phyloP scores from a whole-genome alignment of 352 stramenopile species.

The Plasmopara viticola region DNA sequence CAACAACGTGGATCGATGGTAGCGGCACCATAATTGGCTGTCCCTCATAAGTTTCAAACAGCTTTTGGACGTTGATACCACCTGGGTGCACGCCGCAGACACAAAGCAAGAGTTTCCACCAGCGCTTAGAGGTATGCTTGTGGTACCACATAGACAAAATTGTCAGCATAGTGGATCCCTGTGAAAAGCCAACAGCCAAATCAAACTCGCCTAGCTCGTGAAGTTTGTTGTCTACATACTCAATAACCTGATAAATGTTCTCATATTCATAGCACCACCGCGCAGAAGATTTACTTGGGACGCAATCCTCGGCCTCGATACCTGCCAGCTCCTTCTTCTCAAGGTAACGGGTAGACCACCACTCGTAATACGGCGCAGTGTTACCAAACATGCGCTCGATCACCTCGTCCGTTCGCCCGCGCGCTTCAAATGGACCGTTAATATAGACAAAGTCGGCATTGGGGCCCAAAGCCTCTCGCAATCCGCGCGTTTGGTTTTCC shows the following conservation, averaged over 20 bases:
- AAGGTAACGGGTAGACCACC: slow-evolving; percentile 42
- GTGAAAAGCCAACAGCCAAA: slow-evolving; percentile 70
- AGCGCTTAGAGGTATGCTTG: slow-evolving; percentile 29
- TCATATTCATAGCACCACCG: slow-evolving; percentile 32
- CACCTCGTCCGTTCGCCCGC: slow-evolving; percentile 45
- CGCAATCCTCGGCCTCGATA: slow-evolving; percentile 24
- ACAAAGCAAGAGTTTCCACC: slow-evolving; percentile 52
- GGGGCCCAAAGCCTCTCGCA: slow-evolving; percentile 52
- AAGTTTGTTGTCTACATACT: slow-evolving; percentile 56
- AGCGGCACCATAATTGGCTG: slow-evolving; percentile 35
- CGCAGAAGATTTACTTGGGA: slow-evolving; percentile 17
- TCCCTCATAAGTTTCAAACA: slow-evolving; percentile 41
- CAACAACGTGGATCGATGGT: slow-evolving; percentile 53
- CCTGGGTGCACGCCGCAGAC: slow-evolving; percentile 34
- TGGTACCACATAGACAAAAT: slow-evolving; percentile 55
- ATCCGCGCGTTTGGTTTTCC: slow-evolving; percentile 49
- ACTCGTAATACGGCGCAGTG: slow-evolving; percentile 72
- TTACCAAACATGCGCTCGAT: slow-evolving; percentile 51
- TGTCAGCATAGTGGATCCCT: slow-evolving; percentile 63
- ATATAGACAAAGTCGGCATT: slow-evolving; percentile 66
- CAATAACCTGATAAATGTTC: slow-evolving; percentile 32
- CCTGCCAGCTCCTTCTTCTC: slow-evolving; percentile 38
- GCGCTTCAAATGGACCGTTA: slow-evolving; percentile 48
- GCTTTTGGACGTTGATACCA: slow-evolving; percentile 30
- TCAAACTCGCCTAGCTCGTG: slow-evolving; percentile 60